Conservation (phyloP, 2,329 filamentous ascomycete genomes). For the Aspergillus transmontanensis region DNA sequence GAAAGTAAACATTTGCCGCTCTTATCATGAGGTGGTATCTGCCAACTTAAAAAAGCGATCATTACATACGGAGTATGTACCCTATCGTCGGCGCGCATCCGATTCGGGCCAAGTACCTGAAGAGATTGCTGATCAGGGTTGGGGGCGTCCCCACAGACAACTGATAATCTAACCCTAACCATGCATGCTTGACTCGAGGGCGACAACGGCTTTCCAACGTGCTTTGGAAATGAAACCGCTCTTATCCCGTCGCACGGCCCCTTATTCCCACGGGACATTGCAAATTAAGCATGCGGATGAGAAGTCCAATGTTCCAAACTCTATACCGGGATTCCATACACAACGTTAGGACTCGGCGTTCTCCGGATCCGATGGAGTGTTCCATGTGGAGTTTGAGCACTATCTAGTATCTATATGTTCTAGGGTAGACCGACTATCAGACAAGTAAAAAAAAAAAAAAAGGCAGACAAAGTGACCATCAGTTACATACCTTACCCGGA, state of each 20-base stretch:
- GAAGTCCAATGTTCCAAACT: neutral
- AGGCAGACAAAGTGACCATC: neutral
- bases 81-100: neutral
- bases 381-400: neutral
- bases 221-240: neutral
- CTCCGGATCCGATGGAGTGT: neutral
- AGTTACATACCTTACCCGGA: neutral
- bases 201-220: conserved; percentile 4
- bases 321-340: neutral
- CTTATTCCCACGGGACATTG: neutral
- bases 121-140: conserved; percentile 10
- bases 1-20: neutral
- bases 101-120: conserved; percentile 7
- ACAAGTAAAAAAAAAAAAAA: neutral
- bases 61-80: neutral
- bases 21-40: neutral
- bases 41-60: neutral
- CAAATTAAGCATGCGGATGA: neutral
- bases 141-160: neutral
- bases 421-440: neutral
- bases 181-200: neutral
- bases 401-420: neutral
- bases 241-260: neutral
- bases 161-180: conserved; percentile 6
- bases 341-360: neutral